These are phyloP conservation scores for Canavalia ensiformis DNA, from an alignment of 306 rosid species.

Conservation along the genomic window DNA sequence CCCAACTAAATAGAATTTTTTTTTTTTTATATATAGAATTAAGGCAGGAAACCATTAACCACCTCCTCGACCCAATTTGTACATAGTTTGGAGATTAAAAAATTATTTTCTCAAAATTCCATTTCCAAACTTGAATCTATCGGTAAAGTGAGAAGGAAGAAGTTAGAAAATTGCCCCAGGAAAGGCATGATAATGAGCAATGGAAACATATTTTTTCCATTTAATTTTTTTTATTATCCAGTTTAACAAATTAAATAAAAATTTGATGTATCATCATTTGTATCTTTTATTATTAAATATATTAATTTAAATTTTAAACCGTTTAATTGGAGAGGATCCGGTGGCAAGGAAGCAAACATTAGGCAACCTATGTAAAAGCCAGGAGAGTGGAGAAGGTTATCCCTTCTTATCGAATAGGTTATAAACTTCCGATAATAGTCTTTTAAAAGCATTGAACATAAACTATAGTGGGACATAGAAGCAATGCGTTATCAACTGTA, in stretches of 20 bases:
- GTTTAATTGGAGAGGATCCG: no score
- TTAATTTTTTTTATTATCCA: no score
- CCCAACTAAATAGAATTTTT: slow-evolving; percentile 21
- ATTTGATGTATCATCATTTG: no score
- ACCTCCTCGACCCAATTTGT: background rate
- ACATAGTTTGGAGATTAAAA: background rate
- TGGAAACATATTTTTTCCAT: background rate
- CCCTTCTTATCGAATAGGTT: background rate
- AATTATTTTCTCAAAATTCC: background rate
- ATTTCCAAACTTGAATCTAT: background rate
- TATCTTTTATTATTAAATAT: no score
- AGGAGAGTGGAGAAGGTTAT: background rate
- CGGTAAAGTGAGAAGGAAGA: background rate
- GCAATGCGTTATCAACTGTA: slow-evolving; percentile 33
- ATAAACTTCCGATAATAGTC: background rate
- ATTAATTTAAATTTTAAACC: no score
- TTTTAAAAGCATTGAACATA: background rate
- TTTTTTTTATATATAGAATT: background rate
- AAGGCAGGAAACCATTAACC: background rate
- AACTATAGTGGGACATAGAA: slow-evolving; percentile 26
- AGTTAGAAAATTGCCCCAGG: background rate
- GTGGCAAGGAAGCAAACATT: slow-evolving; percentile 12
- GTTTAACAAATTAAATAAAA: no score
- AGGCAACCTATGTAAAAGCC: background rate
- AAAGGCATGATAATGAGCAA: background rate